Evolutionary conservation across 768 basidiomycete genomes (phyloP).

Genomic region (Rhizopogon roseolus): DNA sequence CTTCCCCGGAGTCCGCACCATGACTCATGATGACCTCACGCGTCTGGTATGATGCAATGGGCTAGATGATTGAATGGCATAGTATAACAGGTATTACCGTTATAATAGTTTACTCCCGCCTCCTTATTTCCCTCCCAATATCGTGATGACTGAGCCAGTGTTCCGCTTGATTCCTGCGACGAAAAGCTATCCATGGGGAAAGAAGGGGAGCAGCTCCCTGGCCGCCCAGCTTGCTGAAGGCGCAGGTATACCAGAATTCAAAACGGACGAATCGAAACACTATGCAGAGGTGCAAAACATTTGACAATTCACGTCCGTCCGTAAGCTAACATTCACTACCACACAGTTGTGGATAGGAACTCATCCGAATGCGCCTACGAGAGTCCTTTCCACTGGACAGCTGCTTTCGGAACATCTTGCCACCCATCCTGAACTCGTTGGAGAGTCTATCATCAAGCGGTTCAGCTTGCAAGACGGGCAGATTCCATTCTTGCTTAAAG

Average conservation of each 20-base stretch:
- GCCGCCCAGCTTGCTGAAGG: slow-evolving; percentile 40
- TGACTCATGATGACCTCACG: not conserved
- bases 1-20: too few species aligned
- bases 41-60: not conserved
- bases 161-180: slow-evolving; percentile 21
- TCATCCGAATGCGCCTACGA: slow-evolving; percentile 45
- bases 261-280: slow-evolving; percentile 37
- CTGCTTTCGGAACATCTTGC: slow-evolving; percentile 23
- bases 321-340: not conserved
- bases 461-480: slow-evolving; percentile 23
- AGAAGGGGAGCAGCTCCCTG: slow-evolving; percentile 40
- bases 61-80: not conserved
- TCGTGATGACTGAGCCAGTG: slow-evolving; percentile 7
- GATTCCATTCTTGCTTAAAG: slow-evolving; percentile 54
- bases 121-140: not conserved
- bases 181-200: slow-evolving; percentile 53
- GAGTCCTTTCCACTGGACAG: slow-evolving; percentile 18
- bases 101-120: too few species aligned
- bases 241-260: slow-evolving; percentile 26
- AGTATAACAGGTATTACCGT: too few species aligned
- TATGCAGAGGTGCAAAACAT: slow-evolving; percentile 47
- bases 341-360: slow-evolving; percentile 61
- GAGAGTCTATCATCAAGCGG: slow-evolving; percentile 28
- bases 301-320: too few species aligned
- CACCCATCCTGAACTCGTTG: slow-evolving; percentile 32